Percentiles rank a stretch among this genome's conserved stretches.
These are phyloP conservation scores for Ploettnerulaceae sp. DNA, from an alignment of 2,329 filamentous ascomycete species.

Conservation along the genomic window DNA sequence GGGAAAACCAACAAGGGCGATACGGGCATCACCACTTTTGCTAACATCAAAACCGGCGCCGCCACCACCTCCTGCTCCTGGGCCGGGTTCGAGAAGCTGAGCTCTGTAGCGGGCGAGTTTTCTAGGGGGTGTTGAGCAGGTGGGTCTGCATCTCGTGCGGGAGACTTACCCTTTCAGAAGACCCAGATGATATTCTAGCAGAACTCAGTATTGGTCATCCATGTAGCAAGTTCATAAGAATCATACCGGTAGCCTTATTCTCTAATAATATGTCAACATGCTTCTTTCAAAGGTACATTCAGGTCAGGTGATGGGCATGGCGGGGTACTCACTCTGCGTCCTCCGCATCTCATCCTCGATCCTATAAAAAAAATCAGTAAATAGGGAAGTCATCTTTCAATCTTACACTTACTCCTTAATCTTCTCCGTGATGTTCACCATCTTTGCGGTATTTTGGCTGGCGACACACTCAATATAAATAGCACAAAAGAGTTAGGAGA, in stretches of 20 bases:
- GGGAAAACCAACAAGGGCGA: conserved; percentile 96
- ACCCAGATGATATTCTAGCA: conserved; percentile 93
- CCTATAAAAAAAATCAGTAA: conserved; percentile 47
- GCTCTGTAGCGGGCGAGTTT: conserved; percentile 94
- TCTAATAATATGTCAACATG: conserved; percentile 49
- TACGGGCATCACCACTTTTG: conserved; percentile 93
- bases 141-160: not conserved
- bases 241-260: conserved; percentile 96
- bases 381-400: conserved; percentile 6
- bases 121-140: conserved; percentile 43
- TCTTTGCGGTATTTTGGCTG: conserved; percentile 42
- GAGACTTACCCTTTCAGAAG: conserved; percentile 86
- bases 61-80: conserved; percentile 70
- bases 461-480: conserved; percentile 1
- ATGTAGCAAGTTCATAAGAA: conserved; percentile 1
- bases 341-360: conserved; percentile 99
- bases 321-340: conserved; percentile 77
- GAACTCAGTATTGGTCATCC: conserved; percentile 4
- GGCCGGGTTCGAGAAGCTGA: conserved; percentile 84
- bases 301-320: conserved; percentile 4
- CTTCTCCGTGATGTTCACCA: conserved; percentile 99
- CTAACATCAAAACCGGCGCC: conserved; percentile 89
- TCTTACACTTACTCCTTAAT: conserved; percentile 81
- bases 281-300: not conserved
- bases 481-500: not conserved